These are phyloP conservation scores for Cladophialophora yegresii DNA, from an alignment of 2,329 filamentous ascomycete genomes.

Conservation along the genomic window DNA sequence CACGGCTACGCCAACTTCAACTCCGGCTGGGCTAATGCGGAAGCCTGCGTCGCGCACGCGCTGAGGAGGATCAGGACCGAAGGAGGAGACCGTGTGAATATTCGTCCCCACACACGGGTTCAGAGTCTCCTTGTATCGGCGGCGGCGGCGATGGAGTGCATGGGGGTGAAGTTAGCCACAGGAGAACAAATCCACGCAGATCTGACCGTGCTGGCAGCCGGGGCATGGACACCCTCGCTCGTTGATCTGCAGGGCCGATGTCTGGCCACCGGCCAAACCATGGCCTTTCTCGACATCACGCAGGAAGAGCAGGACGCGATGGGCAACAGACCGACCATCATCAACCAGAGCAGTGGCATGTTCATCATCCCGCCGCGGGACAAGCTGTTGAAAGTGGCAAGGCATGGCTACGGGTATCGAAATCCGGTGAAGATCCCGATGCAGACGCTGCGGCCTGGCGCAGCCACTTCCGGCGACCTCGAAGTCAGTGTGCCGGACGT, in stretches of 20 bases:
- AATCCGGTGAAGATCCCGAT: conserved; percentile 26
- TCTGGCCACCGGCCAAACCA: conserved; percentile 76
- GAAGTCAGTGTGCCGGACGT: conserved; percentile 46
- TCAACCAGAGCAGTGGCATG: conserved; percentile 53
- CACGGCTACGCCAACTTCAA: conserved; percentile 51
- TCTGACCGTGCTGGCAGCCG: conserved; percentile 68
- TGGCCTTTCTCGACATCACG: conserved; percentile 76
- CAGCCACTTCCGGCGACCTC: conserved; percentile 20
- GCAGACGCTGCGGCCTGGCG: conserved; percentile 17
- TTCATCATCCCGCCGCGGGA: conserved; percentile 59
- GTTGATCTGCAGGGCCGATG: conserved; percentile 75
- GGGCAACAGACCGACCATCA: conserved; percentile 64
- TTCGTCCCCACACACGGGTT: conserved; percentile 43
- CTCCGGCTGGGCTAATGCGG: conserved; percentile 51
- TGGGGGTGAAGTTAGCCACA: conserved; percentile 27
- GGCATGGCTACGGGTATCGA: conserved; percentile 68
- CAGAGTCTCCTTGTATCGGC: conserved; percentile 40
- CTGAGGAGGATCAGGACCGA: conserved; percentile 42
- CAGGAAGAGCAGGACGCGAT: conserved; percentile 68
- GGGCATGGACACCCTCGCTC: conserved; percentile 80
- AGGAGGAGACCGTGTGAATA: conserved; percentile 39
- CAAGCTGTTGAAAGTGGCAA: conserved; percentile 64
- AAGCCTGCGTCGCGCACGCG: conserved; percentile 45
- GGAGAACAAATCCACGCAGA: conserved; percentile 32
- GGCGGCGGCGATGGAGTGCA: conserved; percentile 19